Base-by-base conservation (phyloP, 768 basidiomycete genomes). In the Serendipita vermifera region DNA sequence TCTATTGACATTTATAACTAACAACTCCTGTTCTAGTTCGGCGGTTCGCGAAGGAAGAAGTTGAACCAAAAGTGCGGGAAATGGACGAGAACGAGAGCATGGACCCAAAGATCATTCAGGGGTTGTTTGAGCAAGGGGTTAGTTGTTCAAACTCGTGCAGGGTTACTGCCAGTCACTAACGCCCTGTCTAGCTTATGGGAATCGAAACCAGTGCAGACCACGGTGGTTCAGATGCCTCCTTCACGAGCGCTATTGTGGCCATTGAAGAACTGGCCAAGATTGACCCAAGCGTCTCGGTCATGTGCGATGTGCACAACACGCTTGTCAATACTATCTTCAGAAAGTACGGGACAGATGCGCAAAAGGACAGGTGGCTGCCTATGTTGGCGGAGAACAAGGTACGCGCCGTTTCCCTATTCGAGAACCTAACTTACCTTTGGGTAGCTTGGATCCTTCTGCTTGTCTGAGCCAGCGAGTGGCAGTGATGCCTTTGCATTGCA, bases 271-370 rank as follows among this genome's bases (percentile, higher is more conserved):
- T 99, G 27, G 94, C 96, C 32, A 92, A 88, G 64, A 75, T 97
- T 33, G 96, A 99, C 67, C 90, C 96, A 0, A 88, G 88, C 2
- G 94, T 99, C 14, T 96, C 93, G 3, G 96, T 98, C 26, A 71
- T 94, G 68, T 93, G 89, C 62, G 96, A 99, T 65, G 96, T 99
- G 3, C 96, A 99, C 76, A 98, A 98, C 68, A 99, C 96, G 11
- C 81, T 99, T 35, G 89, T 97, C 61, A 94, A 97, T 72, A 96
- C 94, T 33, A 83, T 98, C 62, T 69, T 98, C 62, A 81, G 94
- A 57, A 81, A 80, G 62, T 86, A 96, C 64, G 94, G 82, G 1
- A 85, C 80, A 5, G 75, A 85, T 60, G 85, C 83, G 63, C 85
- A 98, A 65, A 78, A 91, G 67, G 82, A 84, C 57, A 85, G 85